These are phyloP conservation scores for Nemania abortiva DNA, from an alignment of 2,329 filamentous ascomycete genomes.

Conservation along the genomic window DNA sequence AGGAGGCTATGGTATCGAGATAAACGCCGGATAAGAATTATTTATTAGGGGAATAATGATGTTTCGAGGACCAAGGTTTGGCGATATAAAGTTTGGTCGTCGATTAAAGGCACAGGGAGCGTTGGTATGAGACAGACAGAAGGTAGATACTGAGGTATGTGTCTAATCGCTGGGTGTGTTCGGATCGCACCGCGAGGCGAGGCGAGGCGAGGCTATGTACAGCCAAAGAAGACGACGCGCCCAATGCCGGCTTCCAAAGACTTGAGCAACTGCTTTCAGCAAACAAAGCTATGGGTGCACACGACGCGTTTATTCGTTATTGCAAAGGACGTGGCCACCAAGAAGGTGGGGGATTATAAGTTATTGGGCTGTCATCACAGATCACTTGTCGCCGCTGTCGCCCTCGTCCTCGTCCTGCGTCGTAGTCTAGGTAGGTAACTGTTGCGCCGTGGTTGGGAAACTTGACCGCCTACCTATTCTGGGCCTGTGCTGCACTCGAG, in stretches of 20 bases:
- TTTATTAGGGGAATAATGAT: not conserved
- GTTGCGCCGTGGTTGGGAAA: constrained; percentile 32
- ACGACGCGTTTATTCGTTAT: constrained; percentile 14
- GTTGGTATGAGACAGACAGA: not conserved
- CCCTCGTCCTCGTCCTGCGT: constrained; percentile 27
- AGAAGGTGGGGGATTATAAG: constrained; percentile 3
- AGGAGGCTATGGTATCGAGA: constrained; percentile 10
- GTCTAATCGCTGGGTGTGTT: not conserved
- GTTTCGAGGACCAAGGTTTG: not conserved
- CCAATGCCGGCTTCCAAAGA: not conserved
- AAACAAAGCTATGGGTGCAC: constrained; percentile 26
- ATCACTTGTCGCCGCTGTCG: constrained; percentile 23
- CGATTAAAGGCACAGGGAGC: not conserved
- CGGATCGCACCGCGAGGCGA: constrained; percentile 2
- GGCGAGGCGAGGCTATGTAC: not conserved
- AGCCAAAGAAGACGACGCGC: not conserved
- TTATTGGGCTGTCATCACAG: constrained; percentile 31
- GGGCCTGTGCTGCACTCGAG: not conserved
- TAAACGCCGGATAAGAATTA: not conserved
- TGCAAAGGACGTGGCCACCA: constrained; percentile 17
- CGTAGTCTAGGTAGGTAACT: not conserved
- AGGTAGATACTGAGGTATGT: not conserved
- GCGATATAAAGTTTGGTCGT: not conserved
- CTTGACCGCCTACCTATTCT: constrained; percentile 40
- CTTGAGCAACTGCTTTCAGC: not conserved